Base-by-base conservation (phyloP, 164 flowering plant species). In the Protea cynaroides region DNA sequence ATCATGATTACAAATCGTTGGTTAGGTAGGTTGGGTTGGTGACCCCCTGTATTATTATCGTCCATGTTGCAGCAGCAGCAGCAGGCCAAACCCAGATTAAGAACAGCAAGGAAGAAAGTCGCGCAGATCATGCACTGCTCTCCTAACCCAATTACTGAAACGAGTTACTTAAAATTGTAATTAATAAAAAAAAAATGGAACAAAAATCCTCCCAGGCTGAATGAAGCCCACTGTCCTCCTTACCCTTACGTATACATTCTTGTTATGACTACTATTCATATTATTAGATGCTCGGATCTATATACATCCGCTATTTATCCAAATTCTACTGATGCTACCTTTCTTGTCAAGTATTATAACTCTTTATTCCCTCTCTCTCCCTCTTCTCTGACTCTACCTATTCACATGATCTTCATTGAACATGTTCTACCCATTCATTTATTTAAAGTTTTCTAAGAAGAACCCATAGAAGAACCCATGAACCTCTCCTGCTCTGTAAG, bases 401-500 rank as follows among this genome's bases (percentile, higher is more conserved):
- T 57, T 57, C 40, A 36, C 60, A 58, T 58, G 23, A 58, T 25
- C 13, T 34, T 18, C 43, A 34, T 29, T 22, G 24, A 4, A 15
- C 40, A 37, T 37, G 9, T 50, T 60, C 19, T 49, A 14, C 11
- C 50, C n/a, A 17, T 25, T 14, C 25, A 37, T 13, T 5, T 19
- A n/a, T 29, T 29, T 29, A 29, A 5, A 5, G 34, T 5, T 29
- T 5, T 29, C 4, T 29, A 60, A 46, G 55, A 25, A 19, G 21
- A 69, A 29, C 73, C 74, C 64, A 75, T 71, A 46, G 55, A 25
- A 19, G 21, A 69, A 29, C 73, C 74, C 64, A 75, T 71, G 64
- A 74, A 61, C 70, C 76, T 81, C 70, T 91, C 97, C 62, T 83
- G 71, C 18, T 87, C 89, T 19, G 96, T 79, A 58, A 91, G 84